A percentile compares a stretch with the other conserved stretches of the same genome.
phyloP scores from a whole-genome alignment of 768 basidiomycete genomes.

The Pleurotus giganteus region DNA sequence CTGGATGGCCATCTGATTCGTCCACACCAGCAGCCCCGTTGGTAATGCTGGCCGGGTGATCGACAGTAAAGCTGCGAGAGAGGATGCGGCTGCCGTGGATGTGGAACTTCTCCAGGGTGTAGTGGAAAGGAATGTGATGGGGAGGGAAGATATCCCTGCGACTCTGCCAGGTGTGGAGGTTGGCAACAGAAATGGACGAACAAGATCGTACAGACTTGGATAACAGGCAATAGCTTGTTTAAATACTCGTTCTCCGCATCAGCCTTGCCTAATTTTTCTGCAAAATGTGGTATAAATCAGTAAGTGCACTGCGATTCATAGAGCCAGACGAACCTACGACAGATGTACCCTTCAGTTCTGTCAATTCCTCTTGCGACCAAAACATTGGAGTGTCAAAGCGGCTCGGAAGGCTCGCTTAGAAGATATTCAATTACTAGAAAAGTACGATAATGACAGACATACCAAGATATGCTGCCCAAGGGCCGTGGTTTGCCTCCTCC shows the following conservation, averaged over 20 bases:
- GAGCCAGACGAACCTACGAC: constrained; percentile 68
- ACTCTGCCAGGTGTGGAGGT: constrained; percentile 37
- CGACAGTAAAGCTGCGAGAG: constrained; percentile 88
- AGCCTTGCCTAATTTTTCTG: constrained; percentile 85
- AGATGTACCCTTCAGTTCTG: constrained; percentile 78
- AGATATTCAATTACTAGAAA: constrained; percentile 5
- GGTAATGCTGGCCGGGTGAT: constrained; percentile 29
- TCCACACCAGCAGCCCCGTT: constrained; percentile 33
- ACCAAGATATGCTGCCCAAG: constrained; percentile 76
- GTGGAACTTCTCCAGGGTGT: constrained; percentile 77
- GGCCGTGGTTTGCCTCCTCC: constrained; percentile 66
- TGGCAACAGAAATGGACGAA: background rate
- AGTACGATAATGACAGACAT: constrained; percentile 18
- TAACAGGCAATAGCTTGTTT: constrained; percentile 64
- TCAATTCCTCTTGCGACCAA: constrained; percentile 74
- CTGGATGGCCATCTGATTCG: constrained; percentile 24
- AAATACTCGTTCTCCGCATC: constrained; percentile 76
- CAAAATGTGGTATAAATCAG: constrained; percentile 1
- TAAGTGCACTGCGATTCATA: background rate
- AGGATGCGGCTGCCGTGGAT: constrained; percentile 89
- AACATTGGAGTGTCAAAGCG: constrained; percentile 92
- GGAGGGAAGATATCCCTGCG: constrained; percentile 72
- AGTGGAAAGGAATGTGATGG: constrained; percentile 42
- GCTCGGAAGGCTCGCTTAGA: constrained; percentile 62
- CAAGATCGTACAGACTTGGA: constrained; percentile 48